Evolutionary conservation across 495 filamentous ascomycete species (phyloP), one percentile per base, ranked within the genome.

Genomic region (Aspergillus sparsus): DNA sequence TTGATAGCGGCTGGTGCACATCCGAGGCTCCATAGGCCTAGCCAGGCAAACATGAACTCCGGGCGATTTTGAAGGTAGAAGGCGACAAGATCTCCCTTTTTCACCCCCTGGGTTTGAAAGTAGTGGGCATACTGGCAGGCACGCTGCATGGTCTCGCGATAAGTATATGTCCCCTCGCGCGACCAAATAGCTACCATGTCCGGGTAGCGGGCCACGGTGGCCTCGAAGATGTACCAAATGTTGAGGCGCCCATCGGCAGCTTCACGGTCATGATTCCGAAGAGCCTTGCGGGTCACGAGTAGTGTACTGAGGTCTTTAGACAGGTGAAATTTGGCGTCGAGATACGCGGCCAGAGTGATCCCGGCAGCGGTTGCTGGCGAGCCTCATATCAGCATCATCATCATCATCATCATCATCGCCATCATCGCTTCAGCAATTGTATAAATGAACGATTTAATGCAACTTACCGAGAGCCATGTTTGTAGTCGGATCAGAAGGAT

Each of bases 1-100:
- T 93, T 93, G 68, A 93, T 87, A 61, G 87, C 78, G 0, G 88
- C 86, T 0, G 88, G 87, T 6, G 84, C 87, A 36, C 82, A 83
- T 1, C 88, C 88, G 61, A 90, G 82, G 12, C 80, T 80, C 80
- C 82, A 83, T 1, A 83, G 68, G 0, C 78, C 87, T 45, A 90
- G 63, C 81, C 85, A 85, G 0, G 78, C 79, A 54, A 89, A 81
- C 34, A 91, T 66, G 67, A 90, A 91, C 66, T 90, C 85, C 1
- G 83, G 80, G 7, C 81, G 79, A 65, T 92, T 93, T 57, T 78
- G 79, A 66, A 92, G 77, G 71, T 87, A 91, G 57, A 92, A 80
- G 5, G 80, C 82, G 0, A 91, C 86, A 3, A 91, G 72, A 7
- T 91, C 83, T n/a, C 83, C 83, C 1, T 83, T 82, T 64, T 80